Evolutionary conservation across 306 rosid species (phyloP).

Genomic region (Cajanus cajan): DNA sequence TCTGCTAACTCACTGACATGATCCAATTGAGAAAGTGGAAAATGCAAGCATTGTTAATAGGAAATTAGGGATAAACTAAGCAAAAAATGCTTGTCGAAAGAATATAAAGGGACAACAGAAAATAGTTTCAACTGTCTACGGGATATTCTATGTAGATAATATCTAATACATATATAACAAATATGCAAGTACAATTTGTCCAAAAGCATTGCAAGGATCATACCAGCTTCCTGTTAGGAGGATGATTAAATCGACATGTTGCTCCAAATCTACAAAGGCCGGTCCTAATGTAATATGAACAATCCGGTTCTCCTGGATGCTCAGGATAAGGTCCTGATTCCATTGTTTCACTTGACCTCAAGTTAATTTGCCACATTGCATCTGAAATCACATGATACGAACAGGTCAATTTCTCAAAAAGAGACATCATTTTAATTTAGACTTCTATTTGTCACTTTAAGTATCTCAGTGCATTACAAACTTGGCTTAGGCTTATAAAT

Average conservation of each 20-base stretch:
- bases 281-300: slow-evolving; percentile 92
- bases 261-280: slow-evolving; percentile 96
- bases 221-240: slow-evolving; percentile 96
- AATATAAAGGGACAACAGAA: background rate
- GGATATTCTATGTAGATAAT: background rate
- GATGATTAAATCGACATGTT: slow-evolving; percentile 96
- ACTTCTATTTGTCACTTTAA: slow-evolving; percentile 3
- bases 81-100: background rate
- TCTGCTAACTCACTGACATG: background rate
- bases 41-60: background rate
- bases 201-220: slow-evolving; percentile 34
- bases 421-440: slow-evolving; percentile 3
- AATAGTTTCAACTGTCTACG: slow-evolving; percentile 6
- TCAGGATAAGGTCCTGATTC: slow-evolving; percentile 90
- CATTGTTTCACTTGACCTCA: slow-evolving; percentile 86
- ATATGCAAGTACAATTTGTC: slow-evolving; percentile 9
- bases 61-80: slow-evolving; percentile 19
- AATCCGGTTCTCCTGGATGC: slow-evolving; percentile 92
- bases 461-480: slow-evolving; percentile 12
- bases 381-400: slow-evolving; percentile 52
- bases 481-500: background rate
- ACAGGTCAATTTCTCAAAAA: slow-evolving; percentile 23
- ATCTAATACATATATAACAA: background rate
- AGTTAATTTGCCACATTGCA: slow-evolving; percentile 92
- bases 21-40: background rate